Base-by-base conservation (phyloP, 1,139 yeast genomes). In the Blastobotrys serpentis region DNA sequence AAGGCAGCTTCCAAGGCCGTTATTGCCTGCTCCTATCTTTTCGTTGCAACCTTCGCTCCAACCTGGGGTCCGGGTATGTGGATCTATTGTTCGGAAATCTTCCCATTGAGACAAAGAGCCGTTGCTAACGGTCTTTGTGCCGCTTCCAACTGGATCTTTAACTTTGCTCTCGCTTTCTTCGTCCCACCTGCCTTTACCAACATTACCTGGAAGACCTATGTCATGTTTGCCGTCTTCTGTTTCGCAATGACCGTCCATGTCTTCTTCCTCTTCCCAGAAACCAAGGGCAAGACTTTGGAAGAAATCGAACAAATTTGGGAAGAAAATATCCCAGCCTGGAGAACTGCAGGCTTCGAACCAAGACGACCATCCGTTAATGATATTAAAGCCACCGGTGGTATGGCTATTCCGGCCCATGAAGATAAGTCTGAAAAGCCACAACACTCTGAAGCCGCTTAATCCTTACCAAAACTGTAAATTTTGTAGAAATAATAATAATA, bases 51-150 rank as follows among this genome's bases (percentile, higher is more conserved):
- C 10, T 77, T 81, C 40, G 83, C 84, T 50, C 78, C 85, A 11
- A 79, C 86, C 1, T 81, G 84, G 85, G 83, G 82, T 63, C 81
- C 78, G 32, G 77, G 76, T 54, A 73, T 74, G 59, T 79, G 83
- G 83, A 71, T 78, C 48, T 78, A 79, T 72, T 71, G 77, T 75
- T 77, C 69, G 2, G 74, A 70, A 65, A 73, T 81, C 51, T 76
- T 81, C 79, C 78, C 81, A 52, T 71, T 78, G 42, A 70, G 80
- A 64, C 82, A 78, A 67, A 74, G 84, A 65, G 75, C 82, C 50
- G 48, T 71, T 64, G 67, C 82, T 71, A 63, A 64, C 69, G 78
- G 84, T 32, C 67, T 80, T 36, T 73, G 81, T 54, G 77, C 84
- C n/a, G 71, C 81, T 46, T 79, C 80, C 63, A 69, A 81, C 62